A percentile compares a stretch with the other conserved stretches of the same genome.
These are phyloP conservation scores for Alternaria dauci DNA, from an alignment of 2,329 filamentous ascomycete genomes.

Conservation along the genomic window DNA sequence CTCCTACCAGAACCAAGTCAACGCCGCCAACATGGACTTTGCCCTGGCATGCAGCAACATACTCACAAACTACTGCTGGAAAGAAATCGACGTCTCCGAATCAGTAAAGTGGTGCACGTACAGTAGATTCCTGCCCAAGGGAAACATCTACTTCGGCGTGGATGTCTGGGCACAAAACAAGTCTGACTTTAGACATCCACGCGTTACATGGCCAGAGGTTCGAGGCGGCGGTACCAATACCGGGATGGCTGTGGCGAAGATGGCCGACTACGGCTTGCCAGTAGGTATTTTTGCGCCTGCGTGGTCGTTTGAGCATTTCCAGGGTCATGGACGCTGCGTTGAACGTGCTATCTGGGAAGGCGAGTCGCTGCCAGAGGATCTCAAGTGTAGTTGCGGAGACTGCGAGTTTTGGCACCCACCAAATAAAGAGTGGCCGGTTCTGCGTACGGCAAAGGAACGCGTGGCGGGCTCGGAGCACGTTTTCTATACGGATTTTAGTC, in stretches of 20 bases:
- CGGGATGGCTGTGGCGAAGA: slow-evolving; percentile 50
- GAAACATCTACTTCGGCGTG: slow-evolving; percentile 53
- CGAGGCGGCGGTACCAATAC: slow-evolving; percentile 55
- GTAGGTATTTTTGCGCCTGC: slow-evolving; percentile 57
- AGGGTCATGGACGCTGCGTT: slow-evolving; percentile 31
- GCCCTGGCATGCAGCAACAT: slow-evolving; percentile 50
- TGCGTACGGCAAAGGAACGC: slow-evolving; percentile 37
- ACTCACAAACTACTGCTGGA: slow-evolving; percentile 59
- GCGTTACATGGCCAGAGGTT: slow-evolving; percentile 50
- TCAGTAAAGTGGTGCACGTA: slow-evolving; percentile 38
- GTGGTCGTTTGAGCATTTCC: slow-evolving; percentile 59
- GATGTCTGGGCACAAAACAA: slow-evolving; percentile 58
- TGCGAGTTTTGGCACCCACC: slow-evolving; percentile 25
- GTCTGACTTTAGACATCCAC: slow-evolving; percentile 34
- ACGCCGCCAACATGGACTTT: slow-evolving; percentile 50
- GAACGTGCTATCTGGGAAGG: slow-evolving; percentile 52
- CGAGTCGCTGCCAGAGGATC: slow-evolving; percentile 27
- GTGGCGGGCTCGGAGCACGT: slow-evolving; percentile 47
- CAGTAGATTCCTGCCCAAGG: slow-evolving; percentile 29
- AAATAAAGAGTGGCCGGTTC: slow-evolving; percentile 38
- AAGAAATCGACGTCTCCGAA: slow-evolving; percentile 31
- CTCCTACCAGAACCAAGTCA: slow-evolving; percentile 57
- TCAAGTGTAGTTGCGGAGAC: slow-evolving; percentile 48
- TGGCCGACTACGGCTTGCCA: slow-evolving; percentile 48
- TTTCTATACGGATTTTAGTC: slow-evolving; percentile 52